Evolutionary conservation across 139 green algal genomes (phyloP).

Genomic region (Picochlorum costavermella): DNA sequence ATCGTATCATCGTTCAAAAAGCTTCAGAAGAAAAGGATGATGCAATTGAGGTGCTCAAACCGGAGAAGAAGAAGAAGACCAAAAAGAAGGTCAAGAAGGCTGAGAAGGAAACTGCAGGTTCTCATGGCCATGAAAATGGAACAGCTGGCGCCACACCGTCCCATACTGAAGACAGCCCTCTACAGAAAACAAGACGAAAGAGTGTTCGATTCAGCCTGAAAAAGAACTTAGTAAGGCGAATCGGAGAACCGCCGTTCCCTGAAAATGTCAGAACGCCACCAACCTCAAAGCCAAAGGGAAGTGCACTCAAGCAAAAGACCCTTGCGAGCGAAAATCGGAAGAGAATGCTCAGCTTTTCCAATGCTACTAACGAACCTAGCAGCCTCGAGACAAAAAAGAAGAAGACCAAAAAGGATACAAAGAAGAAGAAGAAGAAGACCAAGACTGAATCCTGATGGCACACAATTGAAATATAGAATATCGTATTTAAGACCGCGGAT

Average conservation of each 20-base stretch:
- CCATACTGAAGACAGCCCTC: no score
- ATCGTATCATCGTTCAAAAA: not conserved
- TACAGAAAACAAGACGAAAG: constrained; percentile 15
- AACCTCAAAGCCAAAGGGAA: constrained; percentile 48
- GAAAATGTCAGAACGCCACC: constrained; percentile 66
- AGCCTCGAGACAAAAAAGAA: no score
- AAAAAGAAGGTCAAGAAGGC: constrained; percentile 6
- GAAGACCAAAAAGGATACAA: no score
- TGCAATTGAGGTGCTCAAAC: not conserved
- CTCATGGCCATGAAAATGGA: no score
- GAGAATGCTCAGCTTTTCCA: not conserved
- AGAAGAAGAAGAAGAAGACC: no score
- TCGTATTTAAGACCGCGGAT: no score
- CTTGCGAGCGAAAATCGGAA: not conserved
- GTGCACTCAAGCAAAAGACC: constrained; percentile 27
- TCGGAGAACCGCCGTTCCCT: constrained; percentile 50
- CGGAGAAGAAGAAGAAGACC: constrained; percentile 2
- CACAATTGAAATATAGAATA: no score
- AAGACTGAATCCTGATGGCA: no score
- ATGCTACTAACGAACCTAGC: not conserved
- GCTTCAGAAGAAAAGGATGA: not conserved
- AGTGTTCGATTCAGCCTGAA: constrained; percentile 63
- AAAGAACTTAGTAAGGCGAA: constrained; percentile 64
- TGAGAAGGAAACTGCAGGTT: no score
- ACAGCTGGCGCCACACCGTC: no score